phyloP scores from a whole-genome alignment of 306 rosid species.

The Quercus ilex region DNA sequence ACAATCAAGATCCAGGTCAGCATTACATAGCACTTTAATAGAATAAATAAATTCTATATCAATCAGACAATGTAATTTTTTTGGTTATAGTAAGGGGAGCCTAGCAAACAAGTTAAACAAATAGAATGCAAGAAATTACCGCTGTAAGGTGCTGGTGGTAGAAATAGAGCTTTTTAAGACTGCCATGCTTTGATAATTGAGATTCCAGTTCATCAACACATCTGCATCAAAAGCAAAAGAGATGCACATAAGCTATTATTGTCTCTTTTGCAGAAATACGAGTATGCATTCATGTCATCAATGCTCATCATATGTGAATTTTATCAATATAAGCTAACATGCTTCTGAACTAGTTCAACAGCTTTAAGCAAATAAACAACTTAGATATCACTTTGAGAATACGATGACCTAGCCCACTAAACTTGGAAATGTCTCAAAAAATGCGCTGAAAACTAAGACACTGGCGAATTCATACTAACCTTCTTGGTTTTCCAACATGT shows the following conservation, averaged over 20 bases:
- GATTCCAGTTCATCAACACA: slow-evolving; percentile 94
- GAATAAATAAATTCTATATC: neutral
- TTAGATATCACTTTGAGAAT: neutral
- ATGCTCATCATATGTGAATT: no score
- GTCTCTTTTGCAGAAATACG: neutral
- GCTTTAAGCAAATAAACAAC: neutral
- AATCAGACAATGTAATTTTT: slow-evolving; percentile 11
- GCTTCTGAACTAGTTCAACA: neutral
- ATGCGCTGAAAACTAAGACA: neutral
- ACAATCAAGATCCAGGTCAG: slow-evolving; percentile 22
- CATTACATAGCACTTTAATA: slow-evolving; percentile 1
- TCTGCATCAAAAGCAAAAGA: slow-evolving; percentile 45
- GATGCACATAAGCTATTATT: neutral
- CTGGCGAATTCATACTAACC: no score
- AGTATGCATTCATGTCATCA: neutral
- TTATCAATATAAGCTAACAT: neutral
- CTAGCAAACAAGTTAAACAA: slow-evolving; percentile 8
- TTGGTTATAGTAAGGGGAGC: slow-evolving; percentile 8
- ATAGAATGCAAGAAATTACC: slow-evolving; percentile 45
- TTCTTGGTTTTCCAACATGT: no score
- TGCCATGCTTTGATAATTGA: slow-evolving; percentile 86
- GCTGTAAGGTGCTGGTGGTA: slow-evolving; percentile 95
- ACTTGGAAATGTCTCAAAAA: neutral
- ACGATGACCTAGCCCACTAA: neutral
- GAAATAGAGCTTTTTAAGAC: slow-evolving; percentile 88